Conservation (phyloP, 2,329 filamentous ascomycete species). For the Biscogniauxia mediterranea region DNA sequence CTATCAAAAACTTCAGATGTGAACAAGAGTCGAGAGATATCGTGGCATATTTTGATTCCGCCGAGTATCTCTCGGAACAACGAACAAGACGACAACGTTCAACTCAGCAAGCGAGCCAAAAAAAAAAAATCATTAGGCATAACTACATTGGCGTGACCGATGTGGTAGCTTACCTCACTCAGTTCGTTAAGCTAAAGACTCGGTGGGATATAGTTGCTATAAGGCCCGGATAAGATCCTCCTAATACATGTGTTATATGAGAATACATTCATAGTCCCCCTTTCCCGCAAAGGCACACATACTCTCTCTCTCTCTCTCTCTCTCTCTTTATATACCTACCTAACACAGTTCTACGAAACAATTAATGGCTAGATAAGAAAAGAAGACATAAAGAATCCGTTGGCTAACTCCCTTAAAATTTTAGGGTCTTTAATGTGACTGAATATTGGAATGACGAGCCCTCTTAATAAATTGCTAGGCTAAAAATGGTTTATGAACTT, state of each 20-base stretch:
- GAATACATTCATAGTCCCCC: not conserved
- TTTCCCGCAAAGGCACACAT: not conserved
- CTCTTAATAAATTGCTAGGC: slow-evolving; percentile 33
- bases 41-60: slow-evolving; percentile 51
- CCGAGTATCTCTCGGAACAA: slow-evolving; percentile 39
- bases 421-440: slow-evolving; percentile 41
- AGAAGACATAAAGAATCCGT: not conserved
- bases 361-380: not conserved
- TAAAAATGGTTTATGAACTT: not conserved
- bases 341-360: too few relatives aligned
- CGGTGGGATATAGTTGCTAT: slow-evolving; percentile 55
- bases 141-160: slow-evolving; percentile 64
- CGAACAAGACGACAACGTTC: slow-evolving; percentile 36
- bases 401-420: not conserved
- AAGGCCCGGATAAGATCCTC: slow-evolving; percentile 48
- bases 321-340: too few relatives aligned
- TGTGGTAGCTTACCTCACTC: slow-evolving; percentile 56
- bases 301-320: too few relatives aligned
- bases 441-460: slow-evolving; percentile 50
- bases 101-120: slow-evolving; percentile 34
- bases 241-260: not conserved
- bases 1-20: slow-evolving; percentile 44
- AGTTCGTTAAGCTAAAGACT: slow-evolving; percentile 55
- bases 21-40: slow-evolving; percentile 50
- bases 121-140: too few relatives aligned